Evolutionary conservation across 2,329 filamentous ascomycete genomes (phyloP).

Genomic region (Claviceps sp.): DNA sequence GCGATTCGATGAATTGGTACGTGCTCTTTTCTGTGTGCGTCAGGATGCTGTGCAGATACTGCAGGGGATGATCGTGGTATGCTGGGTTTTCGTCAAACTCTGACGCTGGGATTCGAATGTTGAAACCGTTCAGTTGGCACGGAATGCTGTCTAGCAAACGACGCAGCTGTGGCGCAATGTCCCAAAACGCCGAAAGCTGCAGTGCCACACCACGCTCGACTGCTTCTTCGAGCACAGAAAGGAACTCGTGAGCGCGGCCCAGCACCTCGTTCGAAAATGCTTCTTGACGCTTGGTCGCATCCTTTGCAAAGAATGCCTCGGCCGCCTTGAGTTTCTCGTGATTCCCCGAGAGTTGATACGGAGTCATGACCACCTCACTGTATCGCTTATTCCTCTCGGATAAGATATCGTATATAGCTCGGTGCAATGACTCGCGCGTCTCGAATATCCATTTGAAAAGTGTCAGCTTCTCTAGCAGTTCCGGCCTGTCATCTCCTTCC

Average conservation of each 20-base stretch:
- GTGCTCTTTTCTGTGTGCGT: slow-evolving; percentile 83
- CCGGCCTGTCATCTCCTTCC: slow-evolving; percentile 88
- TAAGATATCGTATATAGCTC: slow-evolving; percentile 72
- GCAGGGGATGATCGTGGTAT: slow-evolving; percentile 69
- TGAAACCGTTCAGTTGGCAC: slow-evolving; percentile 41
- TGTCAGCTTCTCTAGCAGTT: slow-evolving; percentile 86
- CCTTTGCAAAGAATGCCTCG: slow-evolving; percentile 68
- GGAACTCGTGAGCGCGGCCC: slow-evolving; percentile 62
- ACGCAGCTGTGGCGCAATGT: slow-evolving; percentile 76
- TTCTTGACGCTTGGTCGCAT: slow-evolving; percentile 58
- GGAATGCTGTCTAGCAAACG: slow-evolving; percentile 73
- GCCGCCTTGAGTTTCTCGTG: slow-evolving; percentile 69
- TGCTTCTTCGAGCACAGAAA: slow-evolving; percentile 67
- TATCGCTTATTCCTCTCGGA: slow-evolving; percentile 79
- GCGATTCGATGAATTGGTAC: slow-evolving; percentile 92
- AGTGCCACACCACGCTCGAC: slow-evolving; percentile 80
- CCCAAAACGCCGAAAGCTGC: slow-evolving; percentile 92
- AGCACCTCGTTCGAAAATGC: slow-evolving; percentile 60
- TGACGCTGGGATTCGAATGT: slow-evolving; percentile 60
- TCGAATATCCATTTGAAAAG: slow-evolving; percentile 96
- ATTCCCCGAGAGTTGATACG: slow-evolving; percentile 64
- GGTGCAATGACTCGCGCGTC: slow-evolving; percentile 74
- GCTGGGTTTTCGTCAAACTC: slow-evolving; percentile 79
- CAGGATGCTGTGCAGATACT: slow-evolving; percentile 79
- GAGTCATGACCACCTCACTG: slow-evolving; percentile 67